A percentile compares a stretch with the other conserved stretches of the same genome.
These are phyloP conservation scores for Colletotrichum truncatum DNA, from an alignment of 2,329 filamentous ascomycete species.

Conservation along the genomic window DNA sequence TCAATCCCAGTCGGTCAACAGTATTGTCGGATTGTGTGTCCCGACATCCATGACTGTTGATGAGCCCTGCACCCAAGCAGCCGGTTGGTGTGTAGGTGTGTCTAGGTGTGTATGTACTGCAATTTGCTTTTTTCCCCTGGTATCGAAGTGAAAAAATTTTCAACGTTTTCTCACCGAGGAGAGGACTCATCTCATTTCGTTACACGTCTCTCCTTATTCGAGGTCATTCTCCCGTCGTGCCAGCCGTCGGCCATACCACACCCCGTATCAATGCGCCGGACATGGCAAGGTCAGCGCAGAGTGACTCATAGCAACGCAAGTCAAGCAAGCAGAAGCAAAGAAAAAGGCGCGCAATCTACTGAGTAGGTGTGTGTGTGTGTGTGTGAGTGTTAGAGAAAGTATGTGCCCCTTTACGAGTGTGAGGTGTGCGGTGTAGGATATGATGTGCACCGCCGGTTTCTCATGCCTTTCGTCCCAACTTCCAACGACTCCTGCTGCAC, in stretches of 20 bases:
- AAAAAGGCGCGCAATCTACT: background rate
- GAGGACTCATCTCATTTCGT: conserved; percentile 18
- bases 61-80: conserved; percentile 21
- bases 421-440: conserved; percentile 15
- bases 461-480: conserved; percentile 30
- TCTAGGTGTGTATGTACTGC: background rate
- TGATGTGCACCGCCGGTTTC: background rate
- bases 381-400: too few species aligned
- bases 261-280: background rate
- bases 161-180: conserved; percentile 25
- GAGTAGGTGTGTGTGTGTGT: background rate
- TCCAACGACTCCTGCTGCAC: conserved; percentile 25
- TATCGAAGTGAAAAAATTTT: conserved; percentile 28
- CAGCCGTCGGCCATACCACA: conserved; percentile 17
- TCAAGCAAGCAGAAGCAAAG: background rate
- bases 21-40: background rate
- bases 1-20: conserved; percentile 11
- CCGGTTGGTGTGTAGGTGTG: conserved; percentile 4
- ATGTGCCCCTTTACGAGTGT: background rate
- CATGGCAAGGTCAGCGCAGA: conserved; percentile 12
- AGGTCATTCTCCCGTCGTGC: conserved; percentile 22
- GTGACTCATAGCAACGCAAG: conserved; percentile 22
- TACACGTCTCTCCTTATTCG: conserved; percentile 11
- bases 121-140: conserved; percentile 31
- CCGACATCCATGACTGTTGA: background rate